A percentile compares a stretch with the other conserved stretches of the same genome.
phyloP scores from a whole-genome alignment of 805 yeast species.

The Torulaspora microellipsoides region DNA sequence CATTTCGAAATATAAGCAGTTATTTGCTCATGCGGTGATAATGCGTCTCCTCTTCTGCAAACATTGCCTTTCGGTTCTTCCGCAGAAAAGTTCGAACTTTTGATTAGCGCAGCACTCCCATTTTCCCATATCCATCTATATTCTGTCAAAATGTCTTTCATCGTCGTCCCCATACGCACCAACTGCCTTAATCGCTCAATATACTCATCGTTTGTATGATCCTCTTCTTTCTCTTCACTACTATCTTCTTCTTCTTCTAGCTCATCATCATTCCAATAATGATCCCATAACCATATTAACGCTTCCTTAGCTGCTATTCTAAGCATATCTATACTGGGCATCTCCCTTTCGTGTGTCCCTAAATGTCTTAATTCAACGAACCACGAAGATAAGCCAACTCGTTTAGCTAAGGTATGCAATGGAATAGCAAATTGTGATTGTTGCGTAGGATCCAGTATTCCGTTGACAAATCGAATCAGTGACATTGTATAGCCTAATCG shows the following conservation, averaged over 20 bases:
- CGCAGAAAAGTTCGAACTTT: constrained; percentile 26
- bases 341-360: constrained; percentile 76
- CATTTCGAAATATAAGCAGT: constrained; percentile 12
- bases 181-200: constrained; percentile 2
- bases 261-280: constrained; percentile 59
- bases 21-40: constrained; percentile 15
- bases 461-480: constrained; percentile 83
- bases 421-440: constrained; percentile 75
- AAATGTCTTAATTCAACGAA: constrained; percentile 89
- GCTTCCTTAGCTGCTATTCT: constrained; percentile 58
- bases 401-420: constrained; percentile 65
- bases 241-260: constrained; percentile 19
- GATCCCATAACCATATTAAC: constrained; percentile 63
- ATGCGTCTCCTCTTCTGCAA: constrained; percentile 34
- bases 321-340: constrained; percentile 70
- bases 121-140: constrained; percentile 19
- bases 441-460: constrained; percentile 82
- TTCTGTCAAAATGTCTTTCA: constrained; percentile 10
- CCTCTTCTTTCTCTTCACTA: constrained; percentile 18
- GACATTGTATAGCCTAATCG: constrained; percentile 66
- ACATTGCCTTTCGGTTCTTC: constrained; percentile 59
- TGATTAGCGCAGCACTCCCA: constrained; percentile 17
- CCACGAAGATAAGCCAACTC: constrained; percentile 62
- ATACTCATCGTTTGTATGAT: constrained; percentile 2
- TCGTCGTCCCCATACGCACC: constrained; percentile 3